Conservation (phyloP, 306 rosid genomes). For the Cicer chorassanicum region DNA sequence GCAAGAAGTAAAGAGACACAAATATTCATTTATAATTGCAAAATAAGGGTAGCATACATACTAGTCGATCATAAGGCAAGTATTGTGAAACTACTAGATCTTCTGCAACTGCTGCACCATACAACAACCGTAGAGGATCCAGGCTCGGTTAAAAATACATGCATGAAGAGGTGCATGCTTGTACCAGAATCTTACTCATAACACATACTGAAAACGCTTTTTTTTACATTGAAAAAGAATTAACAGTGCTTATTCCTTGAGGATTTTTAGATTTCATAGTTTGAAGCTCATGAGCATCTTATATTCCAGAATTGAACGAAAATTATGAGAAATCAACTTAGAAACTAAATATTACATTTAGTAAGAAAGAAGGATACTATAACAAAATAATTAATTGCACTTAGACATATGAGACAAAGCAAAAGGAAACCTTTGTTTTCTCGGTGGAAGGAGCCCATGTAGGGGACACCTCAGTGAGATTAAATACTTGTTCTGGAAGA, state of each 20-base stretch:
- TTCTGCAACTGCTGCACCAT: too few relatives aligned
- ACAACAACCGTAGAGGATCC: too few relatives aligned
- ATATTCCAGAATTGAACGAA: conserved; percentile 24
- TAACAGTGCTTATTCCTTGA: not conserved
- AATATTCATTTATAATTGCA: conserved; percentile 26
- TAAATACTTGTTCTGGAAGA: conserved; percentile 69
- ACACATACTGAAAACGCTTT: conserved; percentile 20
- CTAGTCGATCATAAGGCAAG: not conserved
- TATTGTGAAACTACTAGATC: not conserved
- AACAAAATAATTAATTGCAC: conserved; percentile 35
- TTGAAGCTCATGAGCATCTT: conserved; percentile 11
- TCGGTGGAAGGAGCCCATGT: conserved; percentile 85
- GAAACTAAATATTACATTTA: conserved; percentile 12
- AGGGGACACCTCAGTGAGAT: conserved; percentile 80
- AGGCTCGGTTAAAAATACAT: not conserved
- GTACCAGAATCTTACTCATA: conserved; percentile 23
- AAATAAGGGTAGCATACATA: conserved; percentile 4
- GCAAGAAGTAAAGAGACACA: conserved; percentile 48
- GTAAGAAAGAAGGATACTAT: conserved; percentile 3
- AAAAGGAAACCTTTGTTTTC: conserved; percentile 81
- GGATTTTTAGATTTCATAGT: not conserved
- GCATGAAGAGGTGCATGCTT: conserved; percentile 18
- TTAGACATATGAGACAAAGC: conserved; percentile 23
- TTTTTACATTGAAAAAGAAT: not conserved
- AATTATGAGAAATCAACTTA: conserved; percentile 30